phyloP scores from a whole-genome alignment of 192 early-diverging fungal genomes.

The Coemansia umbellata region DNA sequence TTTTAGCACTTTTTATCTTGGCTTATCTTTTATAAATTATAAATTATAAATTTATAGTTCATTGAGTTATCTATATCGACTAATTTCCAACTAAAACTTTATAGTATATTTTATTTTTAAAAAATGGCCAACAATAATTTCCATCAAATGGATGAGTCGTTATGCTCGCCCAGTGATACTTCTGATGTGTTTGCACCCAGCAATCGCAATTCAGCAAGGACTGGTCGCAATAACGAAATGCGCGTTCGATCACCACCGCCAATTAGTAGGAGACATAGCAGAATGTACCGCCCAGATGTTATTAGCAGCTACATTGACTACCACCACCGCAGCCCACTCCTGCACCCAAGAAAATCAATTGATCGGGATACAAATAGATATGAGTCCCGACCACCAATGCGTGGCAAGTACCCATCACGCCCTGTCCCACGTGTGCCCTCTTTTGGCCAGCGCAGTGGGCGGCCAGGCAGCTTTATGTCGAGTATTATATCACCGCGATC shows the following conservation, averaged over 20 bases:
- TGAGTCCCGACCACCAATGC: constrained; percentile 12
- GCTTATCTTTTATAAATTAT: too few relatives aligned
- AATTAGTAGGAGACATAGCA: constrained; percentile 12
- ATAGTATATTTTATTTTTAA: too few relatives aligned
- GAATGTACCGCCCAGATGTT: constrained; percentile 8
- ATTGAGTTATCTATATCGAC: too few relatives aligned
- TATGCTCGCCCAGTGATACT: constrained; percentile 10
- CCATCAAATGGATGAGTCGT: constrained; percentile 3
- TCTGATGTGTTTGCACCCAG: constrained; percentile 3
- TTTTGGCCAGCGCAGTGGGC: constrained; percentile 9
- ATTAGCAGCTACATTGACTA: constrained; percentile 26
- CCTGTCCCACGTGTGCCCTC: constrained; percentile 26
- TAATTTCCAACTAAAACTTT: too few relatives aligned
- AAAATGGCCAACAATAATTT: constrained; percentile 1
- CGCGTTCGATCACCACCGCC: constrained; percentile 6
- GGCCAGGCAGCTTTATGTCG: constrained; percentile 10
- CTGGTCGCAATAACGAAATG: constrained; percentile 5
- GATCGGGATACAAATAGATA: not conserved
- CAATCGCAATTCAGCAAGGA: not conserved
- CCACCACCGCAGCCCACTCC: constrained; percentile 15
- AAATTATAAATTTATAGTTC: too few relatives aligned
- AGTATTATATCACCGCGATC: constrained; percentile 10
- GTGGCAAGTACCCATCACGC: constrained; percentile 4
- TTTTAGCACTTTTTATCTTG: too few relatives aligned
- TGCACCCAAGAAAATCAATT: constrained; percentile 4